These are phyloP conservation scores for Auricularia auricula-judae DNA, from an alignment of 768 basidiomycete species.

Conservation along the genomic window DNA sequence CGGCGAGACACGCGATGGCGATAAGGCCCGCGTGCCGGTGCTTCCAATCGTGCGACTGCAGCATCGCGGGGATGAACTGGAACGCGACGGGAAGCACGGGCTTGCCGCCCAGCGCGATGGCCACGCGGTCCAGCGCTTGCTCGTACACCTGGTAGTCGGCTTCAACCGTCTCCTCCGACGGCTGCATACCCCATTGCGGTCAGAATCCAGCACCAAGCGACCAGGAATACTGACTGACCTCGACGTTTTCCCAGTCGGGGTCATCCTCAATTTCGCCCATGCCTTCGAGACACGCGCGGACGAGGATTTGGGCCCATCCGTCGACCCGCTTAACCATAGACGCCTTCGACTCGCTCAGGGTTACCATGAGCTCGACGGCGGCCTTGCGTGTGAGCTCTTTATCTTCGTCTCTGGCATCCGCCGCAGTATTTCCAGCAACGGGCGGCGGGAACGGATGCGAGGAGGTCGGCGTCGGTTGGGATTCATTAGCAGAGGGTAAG, in stretches of 20 bases:
- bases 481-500: constrained; percentile 43
- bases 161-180: constrained; percentile 47
- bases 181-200: constrained; percentile 25
- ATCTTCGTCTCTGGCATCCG: constrained; percentile 45
- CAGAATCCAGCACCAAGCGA: not conserved
- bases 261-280: constrained; percentile 71
- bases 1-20: constrained; percentile 77
- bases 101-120: constrained; percentile 69
- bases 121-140: constrained; percentile 70
- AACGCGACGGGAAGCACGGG: constrained; percentile 71
- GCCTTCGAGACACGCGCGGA: constrained; percentile 69
- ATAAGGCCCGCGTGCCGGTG: constrained; percentile 76
- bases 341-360: constrained; percentile 63
- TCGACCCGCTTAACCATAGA: constrained; percentile 54
- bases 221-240: constrained; percentile 6
- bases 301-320: constrained; percentile 61
- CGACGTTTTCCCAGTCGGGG: constrained; percentile 20
- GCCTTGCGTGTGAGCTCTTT: constrained; percentile 57
- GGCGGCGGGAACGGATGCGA: constrained; percentile 30
- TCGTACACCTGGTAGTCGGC: constrained; percentile 69
- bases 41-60: constrained; percentile 75
- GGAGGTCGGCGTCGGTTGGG: constrained; percentile 42
- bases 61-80: constrained; percentile 68
- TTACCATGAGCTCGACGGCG: constrained; percentile 76
- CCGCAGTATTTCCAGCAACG: constrained; percentile 20